Conservation (phyloP, 192 early-diverging fungal genomes). For the Powellomyces hirtus region DNA sequence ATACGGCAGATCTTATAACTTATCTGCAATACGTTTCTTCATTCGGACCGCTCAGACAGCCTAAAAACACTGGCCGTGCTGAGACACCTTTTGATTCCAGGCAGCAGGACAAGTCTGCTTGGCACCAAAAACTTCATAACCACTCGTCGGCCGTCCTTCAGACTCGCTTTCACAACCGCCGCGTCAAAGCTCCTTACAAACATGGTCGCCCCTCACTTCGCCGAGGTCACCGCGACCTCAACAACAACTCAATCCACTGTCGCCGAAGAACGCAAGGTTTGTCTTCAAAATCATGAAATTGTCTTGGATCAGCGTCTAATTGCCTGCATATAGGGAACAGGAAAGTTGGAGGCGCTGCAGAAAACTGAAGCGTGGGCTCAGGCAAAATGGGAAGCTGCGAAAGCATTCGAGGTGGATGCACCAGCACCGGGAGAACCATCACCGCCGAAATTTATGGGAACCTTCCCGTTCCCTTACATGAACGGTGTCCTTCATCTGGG, state of each 20-base stretch:
- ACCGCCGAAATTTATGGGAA: slow-evolving; percentile 89
- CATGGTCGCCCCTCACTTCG: background rate
- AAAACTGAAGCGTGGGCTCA: slow-evolving; percentile 49
- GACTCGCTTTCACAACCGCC: no score
- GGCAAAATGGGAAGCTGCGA: slow-evolving; percentile 70
- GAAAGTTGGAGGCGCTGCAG: slow-evolving; percentile 20
- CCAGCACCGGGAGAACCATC: slow-evolving; percentile 63
- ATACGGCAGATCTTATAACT: no score
- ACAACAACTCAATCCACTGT: background rate
- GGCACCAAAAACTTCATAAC: no score
- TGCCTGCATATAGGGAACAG: slow-evolving; percentile 12
- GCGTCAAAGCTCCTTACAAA: no score
- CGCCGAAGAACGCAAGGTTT: background rate
- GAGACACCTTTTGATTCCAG: no score
- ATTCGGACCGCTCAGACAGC: no score
- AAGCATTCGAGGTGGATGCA: slow-evolving; percentile 84
- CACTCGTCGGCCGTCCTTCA: no score
- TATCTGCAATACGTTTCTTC: no score
- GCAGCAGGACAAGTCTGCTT: no score
- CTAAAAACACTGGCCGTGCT: no score
- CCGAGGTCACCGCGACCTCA: background rate
- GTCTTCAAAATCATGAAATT: background rate
- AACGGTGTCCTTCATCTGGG: slow-evolving; percentile 79
- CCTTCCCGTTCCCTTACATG: slow-evolving; percentile 98
- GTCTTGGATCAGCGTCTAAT: background rate